Percentiles rank a stretch among this genome's conserved stretches.
phyloP scores from a whole-genome alignment of 441 rosid species.

The Syzygium syzygioides region DNA sequence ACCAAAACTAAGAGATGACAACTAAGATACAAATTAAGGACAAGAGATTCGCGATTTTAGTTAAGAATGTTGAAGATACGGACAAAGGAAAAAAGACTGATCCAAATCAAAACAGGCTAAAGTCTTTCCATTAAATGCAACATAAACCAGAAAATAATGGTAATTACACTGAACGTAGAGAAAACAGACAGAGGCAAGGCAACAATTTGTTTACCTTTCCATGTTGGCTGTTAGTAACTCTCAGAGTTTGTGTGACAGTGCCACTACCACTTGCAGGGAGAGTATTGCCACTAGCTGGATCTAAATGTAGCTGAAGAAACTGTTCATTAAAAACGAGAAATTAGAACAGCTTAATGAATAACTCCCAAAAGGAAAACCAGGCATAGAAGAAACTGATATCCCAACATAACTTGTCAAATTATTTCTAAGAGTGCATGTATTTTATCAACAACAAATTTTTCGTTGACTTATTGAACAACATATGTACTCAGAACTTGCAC shows the following conservation, averaged over 20 bases:
- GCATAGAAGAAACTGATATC: background rate
- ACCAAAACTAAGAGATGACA: background rate
- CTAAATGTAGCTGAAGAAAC: slow-evolving; percentile 96
- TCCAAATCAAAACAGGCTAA: background rate
- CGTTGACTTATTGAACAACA: background rate
- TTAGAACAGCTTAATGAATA: background rate
- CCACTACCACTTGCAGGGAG: slow-evolving; percentile 61
- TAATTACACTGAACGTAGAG: background rate
- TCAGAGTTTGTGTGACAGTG: slow-evolving; percentile 58
- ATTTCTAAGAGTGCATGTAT: background rate
- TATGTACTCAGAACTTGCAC: background rate
- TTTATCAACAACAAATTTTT: background rate
- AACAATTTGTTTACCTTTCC: slow-evolving; percentile 60
- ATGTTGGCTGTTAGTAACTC: slow-evolving; percentile 86
- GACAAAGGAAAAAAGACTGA: background rate
- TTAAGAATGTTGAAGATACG: background rate
- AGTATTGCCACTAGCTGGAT: slow-evolving; percentile 80
- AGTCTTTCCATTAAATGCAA: background rate
- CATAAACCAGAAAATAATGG: background rate
- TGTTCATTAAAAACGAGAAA: slow-evolving; percentile 15
- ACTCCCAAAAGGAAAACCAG: background rate
- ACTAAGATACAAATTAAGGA: background rate
- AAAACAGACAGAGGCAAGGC: background rate
- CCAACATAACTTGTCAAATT: background rate
- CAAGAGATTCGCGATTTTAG: background rate